phyloP scores from a whole-genome alignment of 768 basidiomycete species.

The Lentinula guzmanii region DNA sequence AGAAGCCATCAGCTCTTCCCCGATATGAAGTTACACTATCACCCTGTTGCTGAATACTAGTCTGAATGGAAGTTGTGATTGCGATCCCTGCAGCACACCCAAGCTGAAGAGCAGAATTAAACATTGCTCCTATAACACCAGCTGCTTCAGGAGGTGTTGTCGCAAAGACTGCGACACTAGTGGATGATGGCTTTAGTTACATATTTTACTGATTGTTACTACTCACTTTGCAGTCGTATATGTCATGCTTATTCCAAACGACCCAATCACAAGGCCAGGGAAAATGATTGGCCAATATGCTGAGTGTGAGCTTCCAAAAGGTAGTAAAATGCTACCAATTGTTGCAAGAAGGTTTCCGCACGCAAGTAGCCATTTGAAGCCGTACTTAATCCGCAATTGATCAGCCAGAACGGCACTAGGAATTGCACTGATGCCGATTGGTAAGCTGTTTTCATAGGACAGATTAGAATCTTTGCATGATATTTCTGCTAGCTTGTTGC shows the following conservation, averaged over 20 bases:
- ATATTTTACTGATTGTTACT: neutral
- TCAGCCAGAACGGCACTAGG: slow-evolving; percentile 31
- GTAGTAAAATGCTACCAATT: slow-evolving; percentile 33
- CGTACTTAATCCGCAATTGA: slow-evolving; percentile 25
- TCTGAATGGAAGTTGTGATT: slow-evolving; percentile 41
- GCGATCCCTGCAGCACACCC: slow-evolving; percentile 47
- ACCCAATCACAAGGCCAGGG: slow-evolving; percentile 44
- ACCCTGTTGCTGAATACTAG: slow-evolving; percentile 29
- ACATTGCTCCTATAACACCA: slow-evolving; percentile 52
- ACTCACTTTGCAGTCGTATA: slow-evolving; percentile 48
- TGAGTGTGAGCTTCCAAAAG: slow-evolving; percentile 29
- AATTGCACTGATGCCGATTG: slow-evolving; percentile 33
- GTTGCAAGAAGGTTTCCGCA: slow-evolving; percentile 30
- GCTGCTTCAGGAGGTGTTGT: slow-evolving; percentile 39
- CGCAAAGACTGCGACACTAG: slow-evolving; percentile 47
- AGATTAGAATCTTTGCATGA: neutral
- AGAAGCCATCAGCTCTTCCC: slow-evolving; percentile 38
- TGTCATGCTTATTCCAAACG: slow-evolving; percentile 36
- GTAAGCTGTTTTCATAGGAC: slow-evolving; percentile 22
- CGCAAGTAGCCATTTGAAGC: slow-evolving; percentile 40
- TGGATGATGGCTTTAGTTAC: neutral
- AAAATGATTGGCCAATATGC: slow-evolving; percentile 43
- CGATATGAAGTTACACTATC: slow-evolving; percentile 24
- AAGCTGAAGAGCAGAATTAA: slow-evolving; percentile 48
- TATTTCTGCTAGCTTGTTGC: neutral